Percentiles rank a stretch among this genome's conserved stretches.
Evolutionary conservation across 495 filamentous ascomycete genomes (phyloP).

Genomic region (Baudoinia panamericana): DNA sequence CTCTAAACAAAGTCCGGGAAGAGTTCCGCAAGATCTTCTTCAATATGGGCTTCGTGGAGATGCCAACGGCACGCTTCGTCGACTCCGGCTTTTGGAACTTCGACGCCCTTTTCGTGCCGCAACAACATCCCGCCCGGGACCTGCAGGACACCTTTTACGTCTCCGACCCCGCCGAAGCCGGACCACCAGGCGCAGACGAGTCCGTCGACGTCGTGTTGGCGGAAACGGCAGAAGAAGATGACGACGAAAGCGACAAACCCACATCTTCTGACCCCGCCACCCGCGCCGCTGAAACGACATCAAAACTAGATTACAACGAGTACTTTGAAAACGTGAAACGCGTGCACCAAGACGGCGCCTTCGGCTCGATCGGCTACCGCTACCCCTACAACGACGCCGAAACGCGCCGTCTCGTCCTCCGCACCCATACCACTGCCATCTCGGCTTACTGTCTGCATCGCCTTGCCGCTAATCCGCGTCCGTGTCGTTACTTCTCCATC

Average conservation of each 20-base stretch:
- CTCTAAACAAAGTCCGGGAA: slow-evolving; percentile 82
- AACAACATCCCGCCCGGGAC: slow-evolving; percentile 94
- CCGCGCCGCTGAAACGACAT: slow-evolving; percentile 28
- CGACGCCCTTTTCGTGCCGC: slow-evolving; percentile 89
- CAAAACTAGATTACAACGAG: slow-evolving; percentile 53
- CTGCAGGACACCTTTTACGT: slow-evolving; percentile 98
- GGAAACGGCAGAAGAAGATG: slow-evolving; percentile 27
- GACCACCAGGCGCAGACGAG: slow-evolving; percentile 61
- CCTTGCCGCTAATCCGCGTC: slow-evolving; percentile 63
- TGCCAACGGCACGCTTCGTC: slow-evolving; percentile 67
- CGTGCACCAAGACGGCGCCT: slow-evolving; percentile 77
- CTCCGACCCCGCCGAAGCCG: slow-evolving; percentile 67
- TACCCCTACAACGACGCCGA: slow-evolving; percentile 89
- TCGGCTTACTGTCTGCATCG: slow-evolving; percentile 81
- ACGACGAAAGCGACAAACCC: slow-evolving; percentile 24
- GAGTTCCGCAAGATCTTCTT: slow-evolving; percentile 98
- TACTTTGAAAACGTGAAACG: slow-evolving; percentile 78
- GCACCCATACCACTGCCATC: slow-evolving; percentile 90
- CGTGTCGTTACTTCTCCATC: slow-evolving; percentile 91
- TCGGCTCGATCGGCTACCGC: slow-evolving; percentile 85
- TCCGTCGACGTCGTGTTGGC: slow-evolving; percentile 27
- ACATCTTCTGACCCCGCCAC: slow-evolving; percentile 14
- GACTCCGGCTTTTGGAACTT: slow-evolving; percentile 99
- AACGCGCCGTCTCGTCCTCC: slow-evolving; percentile 73
- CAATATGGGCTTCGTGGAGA: slow-evolving; percentile 76